Conservation (phyloP, 352 stramenopile genomes). For the Globisporangium mamillatum region DNA sequence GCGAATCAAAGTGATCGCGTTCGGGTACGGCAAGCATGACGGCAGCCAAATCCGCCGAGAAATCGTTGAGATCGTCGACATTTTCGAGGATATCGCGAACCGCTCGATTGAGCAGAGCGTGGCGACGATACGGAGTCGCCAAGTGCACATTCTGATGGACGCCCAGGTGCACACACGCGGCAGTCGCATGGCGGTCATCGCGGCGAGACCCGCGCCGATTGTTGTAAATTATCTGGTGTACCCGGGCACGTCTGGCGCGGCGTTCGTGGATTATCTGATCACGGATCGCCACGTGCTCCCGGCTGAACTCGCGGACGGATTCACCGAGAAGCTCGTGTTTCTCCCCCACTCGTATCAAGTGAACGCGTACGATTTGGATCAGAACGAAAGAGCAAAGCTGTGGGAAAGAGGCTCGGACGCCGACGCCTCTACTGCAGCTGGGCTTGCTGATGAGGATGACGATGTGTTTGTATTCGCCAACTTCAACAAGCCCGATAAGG, state of each 20-base stretch:
- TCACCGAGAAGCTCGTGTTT: conserved; percentile 73
- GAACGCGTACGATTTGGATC: conserved; percentile 55
- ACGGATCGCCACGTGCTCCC: conserved; percentile 53
- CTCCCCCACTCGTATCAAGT: conserved; percentile 79
- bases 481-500: conserved; percentile 90
- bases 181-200: conserved; percentile 48
- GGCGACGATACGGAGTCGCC: conserved; percentile 26
- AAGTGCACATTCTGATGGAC: conserved; percentile 75
- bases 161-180: conserved; percentile 74
- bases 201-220: conserved; percentile 46
- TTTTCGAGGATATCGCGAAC: conserved; percentile 49
- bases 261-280: conserved; percentile 78
- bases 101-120: conserved; percentile 41
- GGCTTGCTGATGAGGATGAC: conserved; percentile 5
- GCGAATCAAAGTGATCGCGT: conserved; percentile 30
- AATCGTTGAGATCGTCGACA: conserved; percentile 36
- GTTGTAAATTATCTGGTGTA: conserved; percentile 86
- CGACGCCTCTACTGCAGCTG: neutral
- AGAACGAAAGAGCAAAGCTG: conserved; percentile 19
- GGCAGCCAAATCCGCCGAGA: conserved; percentile 33
- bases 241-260: conserved; percentile 69
- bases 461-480: conserved; percentile 64
- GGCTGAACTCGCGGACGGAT: conserved; percentile 35
- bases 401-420: conserved; percentile 14
- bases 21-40: conserved; percentile 71